Conservation (phyloP, 768 basidiomycete species). For the Trametes villosa region DNA sequence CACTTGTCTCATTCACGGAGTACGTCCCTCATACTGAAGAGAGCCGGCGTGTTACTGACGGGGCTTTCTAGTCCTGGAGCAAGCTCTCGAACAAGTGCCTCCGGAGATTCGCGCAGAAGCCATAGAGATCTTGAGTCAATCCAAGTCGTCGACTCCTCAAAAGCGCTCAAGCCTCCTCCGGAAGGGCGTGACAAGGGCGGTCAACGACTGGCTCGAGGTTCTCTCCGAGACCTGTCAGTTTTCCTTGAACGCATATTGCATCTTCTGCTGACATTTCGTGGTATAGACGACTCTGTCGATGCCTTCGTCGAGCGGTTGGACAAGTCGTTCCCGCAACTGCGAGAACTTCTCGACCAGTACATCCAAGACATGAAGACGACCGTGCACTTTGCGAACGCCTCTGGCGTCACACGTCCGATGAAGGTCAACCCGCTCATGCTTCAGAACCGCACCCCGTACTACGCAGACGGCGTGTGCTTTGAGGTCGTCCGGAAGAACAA, state of each 20-base stretch:
- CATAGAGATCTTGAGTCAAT: slow-evolving; percentile 65
- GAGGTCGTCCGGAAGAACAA: slow-evolving; percentile 74
- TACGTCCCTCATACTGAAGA: slow-evolving; percentile 38
- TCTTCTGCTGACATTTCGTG: not conserved
- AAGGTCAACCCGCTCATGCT: slow-evolving; percentile 78
- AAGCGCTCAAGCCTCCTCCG: slow-evolving; percentile 72
- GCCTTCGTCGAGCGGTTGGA: slow-evolving; percentile 58
- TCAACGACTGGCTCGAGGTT: slow-evolving; percentile 75
- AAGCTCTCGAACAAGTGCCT: slow-evolving; percentile 65
- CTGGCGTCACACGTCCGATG: slow-evolving; percentile 67
- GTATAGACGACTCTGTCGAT: slow-evolving; percentile 71
- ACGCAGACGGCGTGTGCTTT: slow-evolving; percentile 75
- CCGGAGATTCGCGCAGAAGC: slow-evolving; percentile 57
- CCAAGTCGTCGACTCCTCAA: slow-evolving; percentile 67
- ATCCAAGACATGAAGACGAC: slow-evolving; percentile 68
- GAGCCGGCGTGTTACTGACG: slow-evolving; percentile 4
- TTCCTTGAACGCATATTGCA: not conserved
- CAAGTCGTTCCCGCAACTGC: slow-evolving; percentile 58
- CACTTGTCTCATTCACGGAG: slow-evolving; percentile 79
- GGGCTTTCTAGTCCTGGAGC: slow-evolving; percentile 59
- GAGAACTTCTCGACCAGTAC: slow-evolving; percentile 50
- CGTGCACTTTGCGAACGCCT: slow-evolving; percentile 58
- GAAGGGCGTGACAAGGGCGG: slow-evolving; percentile 67
- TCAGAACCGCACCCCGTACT: slow-evolving; percentile 62
- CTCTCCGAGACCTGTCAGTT: slow-evolving; percentile 51